Evolutionary conservation across 805 yeast species (phyloP).

Genomic region (Saccharomyces kudriavzevii): DNA sequence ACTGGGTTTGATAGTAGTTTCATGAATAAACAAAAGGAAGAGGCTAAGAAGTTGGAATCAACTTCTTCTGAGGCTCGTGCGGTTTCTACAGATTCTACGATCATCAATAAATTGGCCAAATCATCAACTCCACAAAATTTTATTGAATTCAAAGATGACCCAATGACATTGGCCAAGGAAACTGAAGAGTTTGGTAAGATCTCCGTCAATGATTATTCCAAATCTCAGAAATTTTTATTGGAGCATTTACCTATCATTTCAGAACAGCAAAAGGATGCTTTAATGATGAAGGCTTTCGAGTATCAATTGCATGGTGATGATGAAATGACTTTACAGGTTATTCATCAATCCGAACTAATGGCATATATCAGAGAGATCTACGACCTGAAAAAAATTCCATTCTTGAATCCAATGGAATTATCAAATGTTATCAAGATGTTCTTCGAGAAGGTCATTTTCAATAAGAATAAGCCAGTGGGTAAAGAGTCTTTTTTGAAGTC

Average conservation of each 20-base stretch:
- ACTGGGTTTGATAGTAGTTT: slow-evolving; percentile 88
- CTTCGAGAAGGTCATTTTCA: slow-evolving; percentile 48
- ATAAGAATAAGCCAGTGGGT: slow-evolving; percentile 45
- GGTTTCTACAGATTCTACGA: slow-evolving; percentile 2
- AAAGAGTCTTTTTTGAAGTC: slow-evolving; percentile 62
- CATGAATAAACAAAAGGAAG: slow-evolving; percentile 47
- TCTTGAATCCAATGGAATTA: slow-evolving; percentile 29
- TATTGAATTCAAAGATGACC: slow-evolving; percentile 35
- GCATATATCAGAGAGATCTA: slow-evolving; percentile 53
- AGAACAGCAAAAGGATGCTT: slow-evolving; percentile 82
- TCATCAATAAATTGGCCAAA: slow-evolving; percentile 2
- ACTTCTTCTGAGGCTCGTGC: slow-evolving; percentile 8
- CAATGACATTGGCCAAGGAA: slow-evolving; percentile 49
- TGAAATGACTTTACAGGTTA: slow-evolving; percentile 49
- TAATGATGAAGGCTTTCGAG: slow-evolving; percentile 89
- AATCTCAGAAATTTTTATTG: slow-evolving; percentile 44
- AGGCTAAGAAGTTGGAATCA: slow-evolving; percentile 4
- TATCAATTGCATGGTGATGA: slow-evolving; percentile 58
- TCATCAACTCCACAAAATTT: slow-evolving; percentile 17
- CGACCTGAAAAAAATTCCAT: slow-evolving; percentile 30
- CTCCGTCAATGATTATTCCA: slow-evolving; percentile 38
- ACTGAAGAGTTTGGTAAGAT: slow-evolving; percentile 61
- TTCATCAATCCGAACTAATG: slow-evolving; percentile 70
- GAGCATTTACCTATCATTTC: slow-evolving; percentile 62
- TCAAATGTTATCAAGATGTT: slow-evolving; percentile 52